Conservation (phyloP, 2,329 filamentous ascomycete genomes). For the Venturia nashicola region DNA sequence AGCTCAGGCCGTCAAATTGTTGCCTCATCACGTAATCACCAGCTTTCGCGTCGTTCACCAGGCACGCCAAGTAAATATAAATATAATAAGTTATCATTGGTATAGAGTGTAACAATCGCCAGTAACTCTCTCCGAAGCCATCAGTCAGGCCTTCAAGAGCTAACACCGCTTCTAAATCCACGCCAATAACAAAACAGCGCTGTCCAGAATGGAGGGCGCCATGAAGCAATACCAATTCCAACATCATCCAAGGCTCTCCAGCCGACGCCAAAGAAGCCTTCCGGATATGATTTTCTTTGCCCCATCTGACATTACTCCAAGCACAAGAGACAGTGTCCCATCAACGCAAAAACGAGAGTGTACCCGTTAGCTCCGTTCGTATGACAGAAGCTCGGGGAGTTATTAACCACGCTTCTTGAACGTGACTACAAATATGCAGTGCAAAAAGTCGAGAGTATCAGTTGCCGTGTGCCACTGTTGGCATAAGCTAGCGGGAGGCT, state of each 20-base stretch:
- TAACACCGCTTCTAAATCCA: neutral
- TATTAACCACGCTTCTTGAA: neutral
- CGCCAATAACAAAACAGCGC: neutral
- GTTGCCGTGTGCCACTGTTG: neutral
- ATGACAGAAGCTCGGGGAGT: neutral
- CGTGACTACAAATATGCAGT: neutral
- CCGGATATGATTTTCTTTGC: neutral
- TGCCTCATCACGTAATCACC: neutral
- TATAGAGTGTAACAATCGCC: neutral
- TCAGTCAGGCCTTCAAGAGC: neutral
- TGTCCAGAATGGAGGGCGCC: neutral
- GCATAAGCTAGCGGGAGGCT: neutral
- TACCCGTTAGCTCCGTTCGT: neutral
- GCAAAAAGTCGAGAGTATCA: neutral
- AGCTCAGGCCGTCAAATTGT: neutral
- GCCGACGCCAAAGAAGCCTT: neutral
- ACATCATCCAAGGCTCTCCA: neutral
- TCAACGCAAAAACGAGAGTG: neutral
- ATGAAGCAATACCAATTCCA: neutral
- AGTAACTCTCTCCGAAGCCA: neutral
- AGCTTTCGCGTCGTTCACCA: neutral
- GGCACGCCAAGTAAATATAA: neutral
- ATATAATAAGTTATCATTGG: neutral
- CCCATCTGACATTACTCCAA: neutral
- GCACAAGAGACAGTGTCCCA: neutral